Evolutionary conservation across 1,139 yeast genomes (phyloP), one percentile per base, ranked within the genome.

Genomic region (Nakaseomyces sp.): DNA sequence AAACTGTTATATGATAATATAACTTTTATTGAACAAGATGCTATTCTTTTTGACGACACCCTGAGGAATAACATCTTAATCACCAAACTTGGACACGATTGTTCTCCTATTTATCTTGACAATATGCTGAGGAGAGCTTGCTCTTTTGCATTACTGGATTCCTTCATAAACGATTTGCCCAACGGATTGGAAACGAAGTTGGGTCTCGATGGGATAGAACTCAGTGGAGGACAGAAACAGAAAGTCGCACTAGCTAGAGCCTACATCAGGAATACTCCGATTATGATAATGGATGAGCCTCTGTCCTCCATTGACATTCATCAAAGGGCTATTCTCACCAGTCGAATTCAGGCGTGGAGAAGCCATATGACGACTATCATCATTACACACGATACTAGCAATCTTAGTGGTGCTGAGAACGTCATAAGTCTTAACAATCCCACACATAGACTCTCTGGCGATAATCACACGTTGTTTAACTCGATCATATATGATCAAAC

Each of bases 161-260:
- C 72, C 1, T 61, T 82, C 4, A 58, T 82, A 1, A 53, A 58
- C 4, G 62, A 58, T 28, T 56, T 81, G 2, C 73, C 81, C 0
- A 63, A 74, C 8, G 87, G 88, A 0, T 43, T 77, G 3, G 70
- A 81, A 22, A 74, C 86, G 0, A 50, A 60, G 1, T 54, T 84
- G 2, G 77, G 79, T 0, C 58, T 64, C 0, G 66, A 67, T 2
- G 75, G 76, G 2, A 51, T 68, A 15, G 58, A 68, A 2, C 66
- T 91, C n/a, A 87, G 96, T 50, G 97, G 97, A 3, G 98, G 98
- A 0, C 96, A 91, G 60, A 75, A 73, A 45, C 98, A 91, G 63
- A 67, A 89, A 46, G 68, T 91, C 3, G 82, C 91, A 0, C 59
- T 91, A 24, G 96, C 96, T 0, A 72, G 96, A 46, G 96, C 96